Conservation (phyloP, 441 rosid species). For the Flueggea neowawraea region DNA sequence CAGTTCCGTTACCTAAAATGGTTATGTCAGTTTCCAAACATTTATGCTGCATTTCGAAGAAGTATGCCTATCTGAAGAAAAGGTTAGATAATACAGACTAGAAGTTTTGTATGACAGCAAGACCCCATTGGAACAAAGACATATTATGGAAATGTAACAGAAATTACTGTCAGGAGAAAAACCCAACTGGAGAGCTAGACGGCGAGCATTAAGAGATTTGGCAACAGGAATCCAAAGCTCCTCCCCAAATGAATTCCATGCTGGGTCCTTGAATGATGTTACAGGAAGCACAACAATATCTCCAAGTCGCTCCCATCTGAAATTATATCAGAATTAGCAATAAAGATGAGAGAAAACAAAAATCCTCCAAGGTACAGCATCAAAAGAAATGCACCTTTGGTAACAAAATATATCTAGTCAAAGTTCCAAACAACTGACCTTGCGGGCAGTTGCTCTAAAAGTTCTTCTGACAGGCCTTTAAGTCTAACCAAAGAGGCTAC, state of each 20-base stretch:
- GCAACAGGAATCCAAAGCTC: conserved; percentile 82
- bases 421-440: conserved; percentile 45
- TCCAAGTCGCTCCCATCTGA: conserved; percentile 93
- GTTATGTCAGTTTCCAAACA: too few species aligned
- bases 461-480: conserved; percentile 52
- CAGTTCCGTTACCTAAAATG: too few species aligned
- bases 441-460: conserved; percentile 68
- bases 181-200: conserved; percentile 75
- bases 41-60: too few species aligned
- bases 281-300: conserved; percentile 87
- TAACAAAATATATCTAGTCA: neutral
- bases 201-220: conserved; percentile 54
- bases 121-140: too few species aligned
- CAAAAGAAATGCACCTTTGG: too few species aligned
- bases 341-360: too few species aligned
- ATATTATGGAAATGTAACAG: too few species aligned
- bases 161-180: too few species aligned
- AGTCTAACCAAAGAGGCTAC: conserved; percentile 43
- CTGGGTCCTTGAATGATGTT: conserved; percentile 75
- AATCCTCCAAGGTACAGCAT: too few species aligned
- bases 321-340: conserved; percentile 7
- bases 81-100: too few species aligned
- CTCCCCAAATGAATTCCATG: conserved; percentile 64
- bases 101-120: too few species aligned
- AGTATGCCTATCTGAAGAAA: too few species aligned